phyloP scores from a whole-genome alignment of 345 rosid species.

The Dovyalis caffra region DNA sequence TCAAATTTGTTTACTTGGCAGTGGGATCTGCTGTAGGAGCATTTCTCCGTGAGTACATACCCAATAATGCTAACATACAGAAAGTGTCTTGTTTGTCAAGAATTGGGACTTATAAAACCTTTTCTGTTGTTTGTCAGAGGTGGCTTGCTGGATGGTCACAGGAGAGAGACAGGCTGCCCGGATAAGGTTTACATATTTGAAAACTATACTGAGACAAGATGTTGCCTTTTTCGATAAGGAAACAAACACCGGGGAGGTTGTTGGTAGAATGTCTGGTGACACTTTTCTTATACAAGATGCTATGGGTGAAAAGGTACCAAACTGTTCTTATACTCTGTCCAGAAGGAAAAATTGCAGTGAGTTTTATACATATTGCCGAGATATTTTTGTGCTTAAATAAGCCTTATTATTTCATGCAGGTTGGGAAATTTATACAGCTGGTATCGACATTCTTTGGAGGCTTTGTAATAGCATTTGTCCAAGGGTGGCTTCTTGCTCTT shows the following conservation, averaged over 20 bases:
- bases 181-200: constrained; percentile 30
- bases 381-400: too few relatives aligned
- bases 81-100: too few relatives aligned
- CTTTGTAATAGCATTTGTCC: constrained; percentile 57
- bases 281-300: constrained; percentile 39
- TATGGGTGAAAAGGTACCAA: constrained; percentile 38
- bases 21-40: constrained; percentile 14
- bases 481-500: constrained; percentile 79
- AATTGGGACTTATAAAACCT: too few relatives aligned
- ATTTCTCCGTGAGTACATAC: constrained; percentile 13
- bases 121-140: constrained; percentile 22
- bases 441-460: constrained; percentile 69
- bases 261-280: constrained; percentile 37
- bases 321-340: neutral
- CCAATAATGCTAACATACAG: too few relatives aligned
- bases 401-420: constrained; percentile 32
- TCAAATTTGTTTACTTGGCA: constrained; percentile 30
- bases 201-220: constrained; percentile 35
- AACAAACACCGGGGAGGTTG: constrained; percentile 30
- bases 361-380: too few relatives aligned
- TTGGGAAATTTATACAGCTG: constrained; percentile 79
- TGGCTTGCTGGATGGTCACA: constrained; percentile 41
- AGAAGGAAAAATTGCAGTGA: too few relatives aligned
- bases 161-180: constrained; percentile 39
- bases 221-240: constrained; percentile 30